A percentile compares a stretch with the other conserved stretches of the same genome.
Conservation (phyloP, 139 green algal genomes). For the Coelastrella sp. region DNA sequence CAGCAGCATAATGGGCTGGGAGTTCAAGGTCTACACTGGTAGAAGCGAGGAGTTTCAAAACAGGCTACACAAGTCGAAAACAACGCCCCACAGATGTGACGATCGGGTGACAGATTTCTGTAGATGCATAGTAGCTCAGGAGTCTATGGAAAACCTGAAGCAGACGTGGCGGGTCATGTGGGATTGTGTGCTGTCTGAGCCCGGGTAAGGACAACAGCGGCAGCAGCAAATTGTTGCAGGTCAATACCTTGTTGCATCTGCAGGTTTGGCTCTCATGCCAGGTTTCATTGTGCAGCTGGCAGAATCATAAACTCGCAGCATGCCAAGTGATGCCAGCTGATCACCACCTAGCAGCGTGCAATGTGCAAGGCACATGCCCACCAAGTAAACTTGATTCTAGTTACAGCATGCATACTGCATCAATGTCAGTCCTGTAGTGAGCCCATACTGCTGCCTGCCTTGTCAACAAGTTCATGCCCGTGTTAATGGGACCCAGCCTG, state of each 20-base stretch:
- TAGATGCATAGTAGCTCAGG: not conserved
- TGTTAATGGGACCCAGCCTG: no score
- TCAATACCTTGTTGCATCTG: not conserved
- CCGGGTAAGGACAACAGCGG: slow-evolving; percentile 1
- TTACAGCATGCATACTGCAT: not conserved
- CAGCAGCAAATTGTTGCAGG: not conserved
- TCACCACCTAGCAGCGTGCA: no score
- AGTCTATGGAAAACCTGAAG: not conserved
- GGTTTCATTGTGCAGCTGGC: no score
- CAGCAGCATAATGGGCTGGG: not conserved
- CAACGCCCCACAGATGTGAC: slow-evolving; percentile 21
- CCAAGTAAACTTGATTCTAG: not conserved
- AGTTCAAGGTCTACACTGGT: slow-evolving; percentile 20
- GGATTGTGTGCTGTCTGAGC: slow-evolving; percentile 12
- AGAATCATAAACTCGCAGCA: not conserved
- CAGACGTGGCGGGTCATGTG: not conserved
- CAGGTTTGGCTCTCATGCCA: not conserved
- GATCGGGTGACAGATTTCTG: slow-evolving; percentile 44
- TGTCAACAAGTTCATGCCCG: not conserved
- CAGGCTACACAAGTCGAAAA: not conserved
- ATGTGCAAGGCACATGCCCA: not conserved
- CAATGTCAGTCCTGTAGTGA: not conserved
- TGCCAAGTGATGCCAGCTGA: not conserved
- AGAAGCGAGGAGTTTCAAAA: not conserved
- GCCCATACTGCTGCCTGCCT: not conserved